phyloP scores from a whole-genome alignment of 176 grass and related monocot genomes.

The Carex cristatella region DNA sequence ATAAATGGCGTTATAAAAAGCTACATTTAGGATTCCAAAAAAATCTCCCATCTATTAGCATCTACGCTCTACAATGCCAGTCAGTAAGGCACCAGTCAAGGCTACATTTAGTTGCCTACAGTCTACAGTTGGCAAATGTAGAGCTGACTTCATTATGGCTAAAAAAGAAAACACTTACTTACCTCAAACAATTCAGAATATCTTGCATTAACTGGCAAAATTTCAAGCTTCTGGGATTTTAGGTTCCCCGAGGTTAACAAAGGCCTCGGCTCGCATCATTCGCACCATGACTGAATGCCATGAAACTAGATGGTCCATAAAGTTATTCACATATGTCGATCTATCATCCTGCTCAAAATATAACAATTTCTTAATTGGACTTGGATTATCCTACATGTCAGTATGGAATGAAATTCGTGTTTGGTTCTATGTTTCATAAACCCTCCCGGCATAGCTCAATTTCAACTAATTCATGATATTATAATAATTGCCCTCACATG shows the following conservation, averaged over 20 bases:
- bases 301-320: slow-evolving; percentile 78
- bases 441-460: background rate
- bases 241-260: slow-evolving; percentile 93
- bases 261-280: slow-evolving; percentile 85
- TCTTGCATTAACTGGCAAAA: background rate
- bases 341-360: slow-evolving; percentile 59
- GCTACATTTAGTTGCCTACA: background rate
- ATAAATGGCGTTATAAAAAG: background rate
- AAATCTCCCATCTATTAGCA: background rate
- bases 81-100: background rate
- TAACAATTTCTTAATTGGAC: slow-evolving; percentile 12
- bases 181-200: background rate
- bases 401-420: background rate
- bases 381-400: background rate
- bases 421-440: background rate
- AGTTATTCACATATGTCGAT: slow-evolving; percentile 54
- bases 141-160: background rate
- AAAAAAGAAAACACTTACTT: background rate
- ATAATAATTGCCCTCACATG: background rate
- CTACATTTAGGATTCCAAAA: background rate
- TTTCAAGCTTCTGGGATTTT: slow-evolving; percentile 53
- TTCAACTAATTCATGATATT: background rate
- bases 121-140: background rate
- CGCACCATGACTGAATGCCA: slow-evolving; percentile 73
- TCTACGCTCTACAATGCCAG: background rate